Evolutionary conservation across 1,284 basidiomycete genomes (phyloP), one percentile per base, ranked within the genome.

Genomic region (Sanghuangporus baumii): DNA sequence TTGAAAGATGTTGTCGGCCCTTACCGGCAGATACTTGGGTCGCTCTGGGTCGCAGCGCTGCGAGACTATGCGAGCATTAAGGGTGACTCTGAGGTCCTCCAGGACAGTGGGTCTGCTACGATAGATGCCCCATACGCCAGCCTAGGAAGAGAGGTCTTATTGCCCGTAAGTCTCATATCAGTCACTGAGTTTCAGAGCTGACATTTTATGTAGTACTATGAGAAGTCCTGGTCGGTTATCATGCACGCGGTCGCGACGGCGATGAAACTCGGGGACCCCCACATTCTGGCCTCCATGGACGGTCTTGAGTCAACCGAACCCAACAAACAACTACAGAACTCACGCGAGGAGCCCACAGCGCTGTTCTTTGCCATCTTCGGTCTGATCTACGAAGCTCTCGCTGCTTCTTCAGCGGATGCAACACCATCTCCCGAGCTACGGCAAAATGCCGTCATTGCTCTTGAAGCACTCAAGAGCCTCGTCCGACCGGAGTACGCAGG

Each of bases 291-390:
- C 1, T 93, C 94, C 0, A 90, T 98, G 81, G 87, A 96, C 71
- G 94, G 94, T 0, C 78, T 81, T 70, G 83, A 86, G 67, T 65
- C 75, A 54, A 54, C 70, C 3, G 67, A 71, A 23, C 64, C 68
- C 36, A 60, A 65, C 14, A 63, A 69, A 1, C 58, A 59, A 46
- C 63, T 67, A 0, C 68, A 69, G 3, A 76, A 74, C 31, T 68
- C 68, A n/a, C 80, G 83, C 11, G 79, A 84, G 23, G 92, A 94
- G 64, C 93, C 95, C 0, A 81, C 87, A 0, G 79, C 87, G 6
- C 87, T 93, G 74, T 98, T 98, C 76, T 94, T 89, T 74, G 83
- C 94, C 14, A 74, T 98, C 11, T 98, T 97, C 71, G 96, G 96
- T 11, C 82, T 99, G 20, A 89, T 96, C 0, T 98, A 93, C 67